phyloP scores from a whole-genome alignment of 2,329 filamentous ascomycete species.

The Paecilomyces sp. region DNA sequence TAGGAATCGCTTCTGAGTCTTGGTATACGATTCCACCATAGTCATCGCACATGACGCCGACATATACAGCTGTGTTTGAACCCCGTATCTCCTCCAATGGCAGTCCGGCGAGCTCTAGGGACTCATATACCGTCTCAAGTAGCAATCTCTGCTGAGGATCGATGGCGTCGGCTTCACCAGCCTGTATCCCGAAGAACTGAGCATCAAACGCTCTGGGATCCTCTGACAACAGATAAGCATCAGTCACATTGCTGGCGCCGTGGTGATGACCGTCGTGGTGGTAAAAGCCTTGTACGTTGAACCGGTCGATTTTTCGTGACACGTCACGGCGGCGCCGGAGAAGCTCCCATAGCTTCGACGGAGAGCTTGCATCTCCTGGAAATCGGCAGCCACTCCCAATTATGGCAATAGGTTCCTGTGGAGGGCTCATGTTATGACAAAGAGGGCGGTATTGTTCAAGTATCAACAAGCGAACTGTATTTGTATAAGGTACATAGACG shows the following conservation, averaged over 20 bases:
- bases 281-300: conserved; percentile 14
- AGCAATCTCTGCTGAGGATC: conserved; percentile 19
- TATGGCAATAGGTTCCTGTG: conserved; percentile 35
- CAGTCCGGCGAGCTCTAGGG: conserved; percentile 15
- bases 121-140: conserved; percentile 36
- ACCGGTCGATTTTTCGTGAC: conserved; percentile 13
- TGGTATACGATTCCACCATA: conserved; percentile 13
- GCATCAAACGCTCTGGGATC: conserved; percentile 15
- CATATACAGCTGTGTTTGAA: conserved; percentile 20
- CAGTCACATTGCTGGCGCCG: conserved; percentile 18
- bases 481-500: too few species aligned
- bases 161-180: conserved; percentile 23
- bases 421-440: too few species aligned
- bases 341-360: conserved; percentile 37
- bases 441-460: too few species aligned
- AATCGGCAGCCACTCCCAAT: conserved; percentile 40
- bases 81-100: conserved; percentile 13
- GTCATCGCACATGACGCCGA: conserved; percentile 17
- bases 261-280: conserved; percentile 17
- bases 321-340: conserved; percentile 11
- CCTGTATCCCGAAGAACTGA: conserved; percentile 15
- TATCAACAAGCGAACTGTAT: too few species aligned
- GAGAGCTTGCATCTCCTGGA: conserved; percentile 29
- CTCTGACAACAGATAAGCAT: conserved; percentile 16
- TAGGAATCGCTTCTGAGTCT: conserved; percentile 9